phyloP scores from a whole-genome alignment of 164 flowering plant species.

The Paratinospora sagittata region DNA sequence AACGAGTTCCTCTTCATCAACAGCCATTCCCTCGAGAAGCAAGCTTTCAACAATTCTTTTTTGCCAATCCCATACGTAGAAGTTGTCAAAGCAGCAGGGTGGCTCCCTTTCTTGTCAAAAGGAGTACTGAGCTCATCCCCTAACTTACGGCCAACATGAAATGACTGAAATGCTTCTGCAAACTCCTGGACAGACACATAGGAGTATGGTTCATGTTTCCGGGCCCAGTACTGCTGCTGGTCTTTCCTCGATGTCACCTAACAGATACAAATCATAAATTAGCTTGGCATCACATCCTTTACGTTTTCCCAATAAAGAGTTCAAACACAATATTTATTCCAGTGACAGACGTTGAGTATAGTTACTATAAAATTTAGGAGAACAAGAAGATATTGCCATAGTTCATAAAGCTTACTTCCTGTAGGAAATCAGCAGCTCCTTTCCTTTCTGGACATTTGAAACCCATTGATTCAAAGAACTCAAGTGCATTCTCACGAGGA shows the following conservation, averaged over 20 bases:
- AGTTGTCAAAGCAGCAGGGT: slow-evolving; percentile 51
- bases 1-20: slow-evolving; percentile 53
- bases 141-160: slow-evolving; percentile 26
- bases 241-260: slow-evolving; percentile 50
- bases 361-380: background rate
- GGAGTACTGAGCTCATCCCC: slow-evolving; percentile 18
- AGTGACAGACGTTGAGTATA: background rate
- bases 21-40: slow-evolving; percentile 35
- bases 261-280: background rate
- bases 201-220: slow-evolving; percentile 24
- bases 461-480: slow-evolving; percentile 49
- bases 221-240: slow-evolving; percentile 46
- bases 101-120: slow-evolving; percentile 42
- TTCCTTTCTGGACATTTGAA: slow-evolving; percentile 57
- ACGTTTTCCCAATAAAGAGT: background rate
- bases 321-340: background rate
- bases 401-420: slow-evolving; percentile 33
- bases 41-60: slow-evolving; percentile 42
- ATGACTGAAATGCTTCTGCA: slow-evolving; percentile 31
- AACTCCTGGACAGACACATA: slow-evolving; percentile 39
- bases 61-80: slow-evolving; percentile 34
- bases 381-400: background rate
- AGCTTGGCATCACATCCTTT: background rate
- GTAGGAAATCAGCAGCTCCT: slow-evolving; percentile 52
- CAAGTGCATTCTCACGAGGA: slow-evolving; percentile 44